Base-by-base conservation (phyloP, 2,329 filamentous ascomycete genomes). In the Colletotrichum kahawae region DNA sequence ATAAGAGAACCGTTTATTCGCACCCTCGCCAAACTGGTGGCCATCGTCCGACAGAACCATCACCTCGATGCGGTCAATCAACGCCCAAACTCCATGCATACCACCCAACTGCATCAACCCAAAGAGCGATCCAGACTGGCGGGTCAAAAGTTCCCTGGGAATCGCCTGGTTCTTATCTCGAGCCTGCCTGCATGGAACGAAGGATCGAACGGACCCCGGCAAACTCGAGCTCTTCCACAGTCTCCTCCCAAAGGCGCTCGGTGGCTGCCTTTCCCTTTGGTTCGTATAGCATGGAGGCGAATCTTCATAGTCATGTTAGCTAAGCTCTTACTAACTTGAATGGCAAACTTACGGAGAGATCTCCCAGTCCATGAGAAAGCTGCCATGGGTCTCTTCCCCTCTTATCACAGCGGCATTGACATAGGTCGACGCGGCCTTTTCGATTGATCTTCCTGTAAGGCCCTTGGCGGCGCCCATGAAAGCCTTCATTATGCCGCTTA, bases 341-440 rank as follows among this genome's bases (percentile, higher is more conserved):
- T 4, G 3, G 4, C 5, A 27, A 60, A 82, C 87, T 85, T 79
- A 89, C 85, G 87, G 85, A 10, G 77, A 74, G 33, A 89, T 84
- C 24, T 85, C 79, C 84, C 86, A 89, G 71, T 85, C 84, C 82
- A 86, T 87, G 1, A 89, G 29, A 70, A 86, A 89, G 54, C 84
- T 85, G 5, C 87, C 88, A 78, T 90, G 88, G 0, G 85, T 85
- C 78, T 89, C 87, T 62, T 82, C 82, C 0, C 88, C 88, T 74
- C 88, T 84, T 3, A 82, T 79, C 0, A 87, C 81, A 0, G 79
- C 80, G 1, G 87, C 87, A 77, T 90, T 87, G 5, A 90, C 63
- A 75, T 86, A 88, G 1, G 84, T 85, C 59, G 83, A 85, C 1
- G 86, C 87, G 2, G 85, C 88, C 5, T 84, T 82, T 21, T 80